Base-by-base conservation (phyloP, 2,329 filamentous ascomycete species). In the Cladosporium sp. region DNA sequence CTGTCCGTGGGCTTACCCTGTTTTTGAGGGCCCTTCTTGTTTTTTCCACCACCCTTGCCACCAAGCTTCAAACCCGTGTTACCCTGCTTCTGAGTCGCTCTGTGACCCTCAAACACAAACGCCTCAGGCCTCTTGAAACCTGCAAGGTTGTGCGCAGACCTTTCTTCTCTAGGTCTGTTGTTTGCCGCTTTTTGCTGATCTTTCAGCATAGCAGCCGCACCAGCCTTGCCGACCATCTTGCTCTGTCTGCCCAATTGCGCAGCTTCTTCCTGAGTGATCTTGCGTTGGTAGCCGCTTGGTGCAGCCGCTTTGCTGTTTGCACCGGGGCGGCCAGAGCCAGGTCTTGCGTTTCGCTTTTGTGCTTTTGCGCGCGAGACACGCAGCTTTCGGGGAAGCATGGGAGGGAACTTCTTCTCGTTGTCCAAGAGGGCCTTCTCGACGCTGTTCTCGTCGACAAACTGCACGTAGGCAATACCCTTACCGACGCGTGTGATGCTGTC, bases 381-480 rank as follows among this genome's bases (percentile, higher is more conserved):
- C 36, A 99, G 83, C 70, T 89, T 86, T 54, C 95, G 89, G 11
- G 94, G 94, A n/a, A 98, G 87, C 86, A 97, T 89, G 21, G 94
- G 94, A 18, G 94, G 93, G 74, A 93, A 98, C 73, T 91, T 95
- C 83, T 98, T 96, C 68, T 88, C 93, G 76, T 97, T 86, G 67
- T 94, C 87, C 46, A 96, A 85, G 14, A 99, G 85, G 1, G 95
- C 95, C n/a, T 90, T 86, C 79, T 99, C 95, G 54, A 99, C 94
- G 53, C 89, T 84, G 73, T 96, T 97, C 68, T 85, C 87, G 73
- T 98, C 92, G 82, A 89, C 72, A 79, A 99, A 99, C 76, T 99
- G 95, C 18, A 99, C 94, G 74, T 99, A 99, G 68, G 96, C 96
- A 75, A 99, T 92, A 5, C 95, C 95, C 77, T 99, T 99, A 73